Evolutionary conservation across 495 filamentous ascomycete species (phyloP), one percentile per base, ranked within the genome.

Genomic region (Hypomontagnella submonticulosa): DNA sequence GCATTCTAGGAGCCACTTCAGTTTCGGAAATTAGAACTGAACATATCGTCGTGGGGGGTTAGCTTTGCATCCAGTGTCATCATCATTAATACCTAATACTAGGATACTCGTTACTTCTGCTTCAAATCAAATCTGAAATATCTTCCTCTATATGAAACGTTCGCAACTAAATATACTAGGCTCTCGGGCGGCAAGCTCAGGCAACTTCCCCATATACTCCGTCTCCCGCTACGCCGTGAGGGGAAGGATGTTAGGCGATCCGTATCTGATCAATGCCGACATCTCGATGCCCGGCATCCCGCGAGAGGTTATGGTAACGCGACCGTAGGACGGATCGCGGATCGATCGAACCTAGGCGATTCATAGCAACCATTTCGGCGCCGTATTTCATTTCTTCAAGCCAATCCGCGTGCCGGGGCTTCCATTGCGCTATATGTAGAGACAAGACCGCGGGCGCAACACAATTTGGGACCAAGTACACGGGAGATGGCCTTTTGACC

Each of bases 21-120:
- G n/a, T n/a, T n/a, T n/a, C n/a, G n/a, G n/a, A n/a, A n/a, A n/a
- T n/a, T n/a, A n/a, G n/a, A n/a, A n/a, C n/a, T n/a, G n/a, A n/a
- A n/a, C n/a, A n/a, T n/a, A n/a, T n/a, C n/a, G n/a, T n/a, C n/a
- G n/a, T n/a, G n/a, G n/a, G n/a, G n/a, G n/a, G n/a, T n/a, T n/a
- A n/a, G n/a, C n/a, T n/a, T n/a, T n/a, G n/a, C n/a, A n/a, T n/a
- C n/a, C n/a, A n/a, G n/a, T n/a, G n/a, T n/a, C n/a, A n/a, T n/a
- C n/a, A n/a, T n/a, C n/a, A n/a, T n/a, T n/a, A n/a, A n/a, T n/a
- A n/a, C n/a, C n/a, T n/a, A n/a, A n/a, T 79, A 76, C 60, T 65
- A 67, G 37, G 71, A 74, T 32, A 73, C 78, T 36, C 77, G 77
- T 67, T 78, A 71, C 55, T 70, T 69, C 20, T 80, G 76, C 65